A percentile compares a stretch with the other conserved stretches of the same genome.
phyloP scores from a whole-genome alignment of 225 moss, liverwort and hornwort species.

The Lunularia cruciata region DNA sequence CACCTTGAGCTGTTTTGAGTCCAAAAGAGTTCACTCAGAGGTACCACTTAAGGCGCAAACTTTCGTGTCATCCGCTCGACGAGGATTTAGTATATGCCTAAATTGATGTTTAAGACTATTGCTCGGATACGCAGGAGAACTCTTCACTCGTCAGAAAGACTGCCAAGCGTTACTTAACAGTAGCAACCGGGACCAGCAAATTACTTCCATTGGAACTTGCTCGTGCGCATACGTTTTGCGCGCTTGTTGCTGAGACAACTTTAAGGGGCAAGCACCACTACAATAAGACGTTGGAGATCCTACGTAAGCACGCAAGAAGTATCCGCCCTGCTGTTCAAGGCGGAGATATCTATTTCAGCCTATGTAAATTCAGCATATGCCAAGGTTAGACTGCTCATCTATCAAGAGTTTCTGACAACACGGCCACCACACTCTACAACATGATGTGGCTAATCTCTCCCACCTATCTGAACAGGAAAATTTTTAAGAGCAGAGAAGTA shows the following conservation, averaged over 20 bases:
- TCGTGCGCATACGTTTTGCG: conserved; percentile 43
- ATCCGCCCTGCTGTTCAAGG: conserved; percentile 35
- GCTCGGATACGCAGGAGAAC: conserved; percentile 35
- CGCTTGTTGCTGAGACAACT: conserved; percentile 36
- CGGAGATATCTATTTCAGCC: conserved; percentile 46
- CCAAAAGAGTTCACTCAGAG: no score
- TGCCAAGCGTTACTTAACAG: conserved; percentile 34
- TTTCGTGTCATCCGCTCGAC: no score
- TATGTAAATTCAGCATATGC: conserved; percentile 31
- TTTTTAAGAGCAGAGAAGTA: conserved; percentile 45
- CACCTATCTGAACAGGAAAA: conserved; percentile 34
- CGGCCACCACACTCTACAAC: neutral
- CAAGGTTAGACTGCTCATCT: conserved; percentile 28
- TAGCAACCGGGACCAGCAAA: conserved; percentile 36
- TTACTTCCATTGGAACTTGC: conserved; percentile 42
- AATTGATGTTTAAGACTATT: neutral
- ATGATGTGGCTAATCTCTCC: no score
- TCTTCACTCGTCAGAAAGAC: conserved; percentile 32
- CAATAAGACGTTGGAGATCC: conserved; percentile 26
- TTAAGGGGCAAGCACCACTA: conserved; percentile 30
- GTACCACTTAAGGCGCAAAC: no score
- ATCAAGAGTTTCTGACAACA: neutral
- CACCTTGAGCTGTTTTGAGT: no score
- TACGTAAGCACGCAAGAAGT: conserved; percentile 25
- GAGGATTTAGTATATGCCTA: neutral